Evolutionary conservation across 2,329 filamentous ascomycete genomes (phyloP), one percentile per base, ranked within the genome.

Genomic region (Chrysoporthe austroafricana): DNA sequence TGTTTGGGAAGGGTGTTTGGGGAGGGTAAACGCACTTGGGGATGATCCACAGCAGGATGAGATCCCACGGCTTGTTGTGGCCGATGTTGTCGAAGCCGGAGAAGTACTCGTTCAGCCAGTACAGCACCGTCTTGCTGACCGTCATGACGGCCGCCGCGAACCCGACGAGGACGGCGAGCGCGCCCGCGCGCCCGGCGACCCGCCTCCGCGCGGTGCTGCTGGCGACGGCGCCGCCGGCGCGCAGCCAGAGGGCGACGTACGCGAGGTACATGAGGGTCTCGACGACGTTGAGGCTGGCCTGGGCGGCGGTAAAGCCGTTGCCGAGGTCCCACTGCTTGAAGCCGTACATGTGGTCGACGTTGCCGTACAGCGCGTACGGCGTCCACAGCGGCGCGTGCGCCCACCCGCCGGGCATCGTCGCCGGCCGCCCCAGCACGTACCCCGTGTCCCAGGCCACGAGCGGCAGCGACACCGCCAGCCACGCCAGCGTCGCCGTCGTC

Each of bases 311-410:
- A 79, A 96, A 97, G 46, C 93, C 93, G 75, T 89, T 88, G 32
- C 83, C 78, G 18, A 83, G 83, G 69, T 91, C 80, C 76, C 86
- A 93, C 4, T 91, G 90, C 73, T 90, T 89, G 82, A 86, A 90
- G 52, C 93, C 93, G 80, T 97, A 97, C 43, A 95, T 84, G 77
- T 94, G 84, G 79, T 97, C 94, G 72, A 97, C 83, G 62, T 84
- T 81, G 67, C 90, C 92, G 80, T 97, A 97, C 1, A 96, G 86
- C 74, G 86, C 87, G 80, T 97, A 97, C 0, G 92, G 93, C 42
- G 80, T 81, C 86, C 88, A 97, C 54, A 97, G 73, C 1, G 91
- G 91, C 81, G 80, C 82, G 80, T 96, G 92, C 63, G 91, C 81
- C 59, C 78, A 79, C 18, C 93, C 93, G 72, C 92, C 92, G 0